These are phyloP conservation scores for Phanerodontia chrysosporium DNA, from an alignment of 768 basidiomycete species.

Conservation along the genomic window DNA sequence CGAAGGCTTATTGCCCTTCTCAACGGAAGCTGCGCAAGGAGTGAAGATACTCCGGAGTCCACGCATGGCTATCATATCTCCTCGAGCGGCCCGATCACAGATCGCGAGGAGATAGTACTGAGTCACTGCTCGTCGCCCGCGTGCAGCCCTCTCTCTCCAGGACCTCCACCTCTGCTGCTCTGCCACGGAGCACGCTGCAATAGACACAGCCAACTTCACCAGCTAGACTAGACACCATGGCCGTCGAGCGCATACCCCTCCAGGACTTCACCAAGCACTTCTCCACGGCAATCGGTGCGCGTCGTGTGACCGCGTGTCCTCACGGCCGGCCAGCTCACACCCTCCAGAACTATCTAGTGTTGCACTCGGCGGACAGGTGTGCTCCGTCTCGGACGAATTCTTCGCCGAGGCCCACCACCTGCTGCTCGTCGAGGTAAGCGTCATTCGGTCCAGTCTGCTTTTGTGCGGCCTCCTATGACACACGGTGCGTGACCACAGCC, in stretches of 20 bases:
- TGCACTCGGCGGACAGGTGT: conserved; percentile 71
- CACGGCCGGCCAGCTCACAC: neutral
- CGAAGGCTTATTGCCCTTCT: too few relatives aligned
- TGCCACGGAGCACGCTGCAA: neutral
- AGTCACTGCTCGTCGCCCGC: neutral
- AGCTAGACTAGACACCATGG: conserved; percentile 5
- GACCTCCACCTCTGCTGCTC: neutral
- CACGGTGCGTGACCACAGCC: conserved; percentile 51
- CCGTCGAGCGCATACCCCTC: conserved; percentile 39
- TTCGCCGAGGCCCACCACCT: conserved; percentile 86
- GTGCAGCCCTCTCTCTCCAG: neutral
- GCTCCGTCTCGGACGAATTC: conserved; percentile 90
- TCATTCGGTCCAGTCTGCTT: neutral
- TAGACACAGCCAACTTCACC: neutral
- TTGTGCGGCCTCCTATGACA: neutral
- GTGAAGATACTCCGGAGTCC: neutral
- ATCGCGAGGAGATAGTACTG: neutral
- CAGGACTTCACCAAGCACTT: conserved; percentile 46
- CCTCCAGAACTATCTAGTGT: conserved; percentile 84
- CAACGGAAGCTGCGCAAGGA: too few relatives aligned
- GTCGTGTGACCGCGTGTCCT: neutral
- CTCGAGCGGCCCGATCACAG: neutral
- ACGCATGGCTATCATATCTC: too few relatives aligned
- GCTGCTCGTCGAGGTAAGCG: conserved; percentile 71
- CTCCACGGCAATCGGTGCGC: conserved; percentile 45